These are phyloP conservation scores for Parastagonospora avenae DNA, from an alignment of 2,329 filamentous ascomycete genomes.

Conservation along the genomic window DNA sequence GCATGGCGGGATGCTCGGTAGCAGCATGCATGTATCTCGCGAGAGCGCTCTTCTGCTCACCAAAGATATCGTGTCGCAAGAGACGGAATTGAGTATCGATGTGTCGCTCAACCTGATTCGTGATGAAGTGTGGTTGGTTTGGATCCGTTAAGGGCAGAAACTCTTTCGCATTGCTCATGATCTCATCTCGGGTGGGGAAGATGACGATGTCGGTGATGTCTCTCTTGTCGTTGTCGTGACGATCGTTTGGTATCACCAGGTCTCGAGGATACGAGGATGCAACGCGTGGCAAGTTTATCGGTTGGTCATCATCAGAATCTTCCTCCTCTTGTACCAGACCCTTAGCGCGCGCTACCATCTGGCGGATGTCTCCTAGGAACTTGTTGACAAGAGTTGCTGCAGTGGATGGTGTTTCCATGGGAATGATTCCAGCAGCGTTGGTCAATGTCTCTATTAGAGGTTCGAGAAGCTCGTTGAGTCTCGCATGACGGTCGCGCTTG, in stretches of 20 bases:
- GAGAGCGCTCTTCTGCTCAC: conserved; percentile 34
- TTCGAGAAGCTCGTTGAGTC: conserved; percentile 25
- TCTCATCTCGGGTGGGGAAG: conserved; percentile 40
- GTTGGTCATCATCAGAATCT: not conserved
- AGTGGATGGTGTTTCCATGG: not conserved
- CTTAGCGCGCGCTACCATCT: conserved; percentile 20
- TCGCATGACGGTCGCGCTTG: conserved; percentile 18
- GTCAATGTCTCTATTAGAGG: conserved; percentile 11
- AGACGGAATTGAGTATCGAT: conserved; percentile 44
- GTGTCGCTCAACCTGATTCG: conserved; percentile 27
- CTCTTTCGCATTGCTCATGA: conserved; percentile 47
- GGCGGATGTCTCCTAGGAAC: conserved; percentile 14
- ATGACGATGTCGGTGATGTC: conserved; percentile 38
- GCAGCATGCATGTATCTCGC: conserved; percentile 21
- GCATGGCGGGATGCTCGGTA: not conserved
- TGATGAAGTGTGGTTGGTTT: conserved; percentile 33
- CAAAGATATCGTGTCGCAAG: conserved; percentile 40
- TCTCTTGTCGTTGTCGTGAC: conserved; percentile 42
- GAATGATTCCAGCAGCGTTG: conserved; percentile 5
- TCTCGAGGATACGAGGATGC: conserved; percentile 31
- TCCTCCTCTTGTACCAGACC: conserved; percentile 16
- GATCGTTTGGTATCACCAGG: conserved; percentile 22
- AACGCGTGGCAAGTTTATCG: too few species aligned
- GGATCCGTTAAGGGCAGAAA: conserved; percentile 39
- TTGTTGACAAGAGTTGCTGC: not conserved